Conservation (phyloP, 1,284 basidiomycete species). For the Neonothopanus nambi region DNA sequence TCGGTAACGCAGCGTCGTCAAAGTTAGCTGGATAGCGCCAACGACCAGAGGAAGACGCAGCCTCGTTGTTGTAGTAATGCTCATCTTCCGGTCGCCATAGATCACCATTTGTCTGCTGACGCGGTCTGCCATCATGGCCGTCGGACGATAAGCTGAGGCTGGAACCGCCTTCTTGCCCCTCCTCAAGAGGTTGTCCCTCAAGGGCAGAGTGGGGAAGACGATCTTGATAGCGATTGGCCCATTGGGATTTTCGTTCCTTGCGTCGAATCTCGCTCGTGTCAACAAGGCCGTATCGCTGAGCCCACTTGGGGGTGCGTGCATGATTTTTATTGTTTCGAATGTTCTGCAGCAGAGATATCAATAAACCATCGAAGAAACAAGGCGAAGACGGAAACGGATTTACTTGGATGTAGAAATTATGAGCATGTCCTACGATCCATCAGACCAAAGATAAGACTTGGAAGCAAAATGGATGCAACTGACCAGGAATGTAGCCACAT, state of each 20-base stretch:
- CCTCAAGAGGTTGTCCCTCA: constrained; percentile 73
- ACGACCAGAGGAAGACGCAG: constrained; percentile 45
- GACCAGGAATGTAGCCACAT: constrained; percentile 89
- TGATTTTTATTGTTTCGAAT: constrained; percentile 94
- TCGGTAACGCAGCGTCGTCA: constrained; percentile 55
- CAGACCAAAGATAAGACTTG: constrained; percentile 14
- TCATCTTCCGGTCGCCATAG: constrained; percentile 76
- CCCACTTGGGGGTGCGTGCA: constrained; percentile 93
- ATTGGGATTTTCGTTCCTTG: constrained; percentile 78
- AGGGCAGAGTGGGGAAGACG: constrained; percentile 73
- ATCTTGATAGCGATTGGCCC: constrained; percentile 86
- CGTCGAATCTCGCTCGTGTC: constrained; percentile 76
- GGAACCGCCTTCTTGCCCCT: constrained; percentile 66
- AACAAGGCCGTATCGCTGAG: constrained; percentile 84
- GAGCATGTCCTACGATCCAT: constrained; percentile 63
- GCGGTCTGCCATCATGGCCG: constrained; percentile 29
- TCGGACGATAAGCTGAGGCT: constrained; percentile 47
- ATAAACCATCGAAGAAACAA: neutral
- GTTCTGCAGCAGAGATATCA: constrained; percentile 54
- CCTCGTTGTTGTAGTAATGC: constrained; percentile 59
- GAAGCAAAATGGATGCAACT: constrained; percentile 24
- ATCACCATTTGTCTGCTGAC: constrained; percentile 41
- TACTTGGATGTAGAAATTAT: constrained; percentile 94
- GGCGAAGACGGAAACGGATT: constrained; percentile 5
- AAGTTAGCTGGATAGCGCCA: constrained; percentile 86